Evolutionary conservation across 805 yeast genomes (phyloP), one percentile per base, ranked within the genome.

Genomic region (Ogataea philodendri): DNA sequence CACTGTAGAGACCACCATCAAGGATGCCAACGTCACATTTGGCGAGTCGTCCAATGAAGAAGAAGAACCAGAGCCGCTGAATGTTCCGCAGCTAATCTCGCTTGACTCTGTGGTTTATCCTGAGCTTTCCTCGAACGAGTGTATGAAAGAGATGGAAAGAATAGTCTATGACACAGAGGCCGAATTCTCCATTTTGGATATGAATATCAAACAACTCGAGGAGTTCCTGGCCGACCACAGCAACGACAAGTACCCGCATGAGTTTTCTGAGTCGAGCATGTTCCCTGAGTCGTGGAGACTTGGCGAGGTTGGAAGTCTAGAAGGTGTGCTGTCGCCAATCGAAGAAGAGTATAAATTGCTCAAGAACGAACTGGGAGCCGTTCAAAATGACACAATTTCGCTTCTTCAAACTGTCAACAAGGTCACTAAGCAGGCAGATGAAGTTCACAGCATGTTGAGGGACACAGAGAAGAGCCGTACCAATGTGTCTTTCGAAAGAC

Each of bases 281-380:
- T 52, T 40, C 26, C 58, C 60, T 3, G 32, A 44, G 1, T 46
- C 35, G 18, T 61, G 66, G 66, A 57, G 59, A 37, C 37, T 62
- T 9, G 26, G 38, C 33, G 65, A 62, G 35, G 51, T 45, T 5
- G 39, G 33, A 2, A 49, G 51, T 5, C 32, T 62, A 26, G 30
- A 35, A 2, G 37, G 35, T 3, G 24, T 15, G 5, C 14, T 22
- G 3, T 7, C n/a, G 21, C 4, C 17, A 4, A 26, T 26, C n/a
- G 26, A 20, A 7, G n/a, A 5, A 3, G 29, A 13, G 3, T 42
- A 24, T 21, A 9, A 14, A 3, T 9, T 14, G 9, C 15, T 42
- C 9, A 32, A 19, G 17, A 11, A 22, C 1, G 15, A 30, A 5
- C 21, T 40, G 26, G 25, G 11, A 11, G 6, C 15, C 11, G 5